Conservation (phyloP, 352 stramenopile species). For the Globisporangium irregulare region DNA sequence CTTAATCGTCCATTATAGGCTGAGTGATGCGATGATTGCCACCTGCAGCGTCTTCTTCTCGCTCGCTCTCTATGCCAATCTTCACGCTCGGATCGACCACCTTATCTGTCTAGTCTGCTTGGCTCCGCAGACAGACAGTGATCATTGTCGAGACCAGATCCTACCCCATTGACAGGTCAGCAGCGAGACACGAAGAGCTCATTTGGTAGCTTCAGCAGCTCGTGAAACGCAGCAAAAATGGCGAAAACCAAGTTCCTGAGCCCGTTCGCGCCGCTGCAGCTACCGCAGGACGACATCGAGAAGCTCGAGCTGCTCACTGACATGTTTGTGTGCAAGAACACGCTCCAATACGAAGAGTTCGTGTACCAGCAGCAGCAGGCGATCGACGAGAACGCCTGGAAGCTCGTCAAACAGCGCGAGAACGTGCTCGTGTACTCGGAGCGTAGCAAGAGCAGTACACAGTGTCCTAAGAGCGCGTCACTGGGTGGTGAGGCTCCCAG, state of each 20-base stretch:
- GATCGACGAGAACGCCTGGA: slow-evolving; percentile 31
- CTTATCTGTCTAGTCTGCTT: background rate
- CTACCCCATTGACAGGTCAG: background rate
- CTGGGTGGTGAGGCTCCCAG: background rate
- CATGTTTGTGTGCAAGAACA: slow-evolving; percentile 23
- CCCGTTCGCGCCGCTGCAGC: slow-evolving; percentile 33
- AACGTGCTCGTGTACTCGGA: slow-evolving; percentile 37
- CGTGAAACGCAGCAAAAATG: background rate
- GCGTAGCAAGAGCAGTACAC: slow-evolving; percentile 21
- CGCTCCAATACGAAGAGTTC: slow-evolving; percentile 31
- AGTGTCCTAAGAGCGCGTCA: background rate
- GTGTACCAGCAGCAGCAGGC: slow-evolving; percentile 18
- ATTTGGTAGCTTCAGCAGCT: background rate
- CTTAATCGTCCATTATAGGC: background rate
- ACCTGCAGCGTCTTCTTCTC: background rate
- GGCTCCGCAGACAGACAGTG: background rate
- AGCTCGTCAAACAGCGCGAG: slow-evolving; percentile 33
- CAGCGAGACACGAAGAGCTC: background rate
- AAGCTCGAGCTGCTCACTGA: slow-evolving; percentile 25
- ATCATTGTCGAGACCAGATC: background rate
- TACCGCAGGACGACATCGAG: slow-evolving; percentile 26
- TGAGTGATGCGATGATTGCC: background rate
- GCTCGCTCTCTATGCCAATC: background rate
- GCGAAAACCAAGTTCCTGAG: slow-evolving; percentile 11
- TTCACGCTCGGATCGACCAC: background rate